Base-by-base conservation (phyloP, 495 filamentous ascomycete species). In the Penicillium mononematosum region DNA sequence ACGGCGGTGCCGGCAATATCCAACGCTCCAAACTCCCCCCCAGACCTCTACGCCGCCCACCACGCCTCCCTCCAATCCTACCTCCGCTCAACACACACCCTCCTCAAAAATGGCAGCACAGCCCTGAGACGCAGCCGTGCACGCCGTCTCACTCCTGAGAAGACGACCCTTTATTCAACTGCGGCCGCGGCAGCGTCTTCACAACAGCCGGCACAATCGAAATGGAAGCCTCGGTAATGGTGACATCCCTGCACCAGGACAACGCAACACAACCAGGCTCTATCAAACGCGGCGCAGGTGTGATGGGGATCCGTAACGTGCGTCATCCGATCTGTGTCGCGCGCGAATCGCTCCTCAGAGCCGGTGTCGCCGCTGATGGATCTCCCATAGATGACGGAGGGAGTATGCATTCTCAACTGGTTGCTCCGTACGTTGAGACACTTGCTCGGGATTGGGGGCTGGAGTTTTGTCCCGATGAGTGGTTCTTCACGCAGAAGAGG, bases 151-250 rank as follows among this genome's bases (percentile, higher is more conserved):
- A 6, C 76, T 86, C 20, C 83, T 96, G n/a, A 44, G 92, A 96
- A 76, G 78, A 95, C 63, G 83, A 91, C 65, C 81, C 85, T 5
- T 85, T 95, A 11, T 96, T 92, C 81, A 96, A 96, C 74, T 83
- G 84, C 56, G 92, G 87, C 41, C 86, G 86, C 50, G 92, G 92
- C 59, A 89, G 90, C 48, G 91, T 96, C 16, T 96, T 95, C 70
- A 95, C 90, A 3, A 79, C 83, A 39, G 85, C 85, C 48, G 92
- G 91, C 9, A 83, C 83, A 53, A 92, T 90, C 70, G 91, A 96
- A 70, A 84, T 96, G 61, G 92, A 96, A 70, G 88, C 92, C 29
- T 88, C 84, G n/a, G 81, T 96, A 25, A 96, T 96, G 92, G 88
- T 94, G 0, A 85, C 87, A 4, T 66, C 64, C 8, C 53, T 73